Evolutionary conservation across 345 rosid species (phyloP), one percentile per base, ranked within the genome.

Genomic region (Lepidium aucheri): DNA sequence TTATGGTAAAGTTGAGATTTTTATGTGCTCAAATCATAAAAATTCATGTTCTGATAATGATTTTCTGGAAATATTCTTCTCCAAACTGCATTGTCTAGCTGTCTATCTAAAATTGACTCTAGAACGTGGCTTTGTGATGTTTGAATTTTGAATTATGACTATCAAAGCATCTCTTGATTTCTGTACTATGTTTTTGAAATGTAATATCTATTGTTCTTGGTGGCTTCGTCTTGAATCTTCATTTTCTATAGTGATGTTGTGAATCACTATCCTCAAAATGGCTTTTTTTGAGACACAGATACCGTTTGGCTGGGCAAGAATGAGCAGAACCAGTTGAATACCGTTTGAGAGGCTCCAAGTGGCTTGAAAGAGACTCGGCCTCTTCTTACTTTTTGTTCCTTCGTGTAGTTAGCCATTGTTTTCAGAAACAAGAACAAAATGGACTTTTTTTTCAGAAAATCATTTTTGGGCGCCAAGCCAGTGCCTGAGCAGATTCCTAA

Each of bases 401-500:
- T 28, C 7, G 7, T 28, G 6, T 0, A 28, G 32, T 28, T 28
- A 28, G 32, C 32, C 32, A 28, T 1, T 1, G 28, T 16, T 30
- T 44, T 30, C 17, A 12, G 30, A 60, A 20, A 62, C 20, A 62
- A 41, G 24, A 42, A 42, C 0, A 5, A 49, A 47, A 71, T 71
- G 70, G 64, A 71, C 45, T 12, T 0, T 14, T 71, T 46, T 32
- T 71, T 71, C 75, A 67, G 47, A 11, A 67, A 46, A 1, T 7
- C 9, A 10, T 0, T 7, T 11, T 0, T 46, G 5, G 20, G 26
- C 1, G 6, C 8, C 1, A 46, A 56, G 32, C 14, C 59, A 0
- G 33, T 2, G n/a, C 3, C 0, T 32, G 8, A 0, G 32, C 17
- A 45, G 44, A 3, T 4, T 64, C 32, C 52, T 55, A 9, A 2